Percentiles rank a stretch among this genome's conserved stretches.
Evolutionary conservation across 768 basidiomycete genomes (phyloP).

Genomic region (Agrocybe praecox): DNA sequence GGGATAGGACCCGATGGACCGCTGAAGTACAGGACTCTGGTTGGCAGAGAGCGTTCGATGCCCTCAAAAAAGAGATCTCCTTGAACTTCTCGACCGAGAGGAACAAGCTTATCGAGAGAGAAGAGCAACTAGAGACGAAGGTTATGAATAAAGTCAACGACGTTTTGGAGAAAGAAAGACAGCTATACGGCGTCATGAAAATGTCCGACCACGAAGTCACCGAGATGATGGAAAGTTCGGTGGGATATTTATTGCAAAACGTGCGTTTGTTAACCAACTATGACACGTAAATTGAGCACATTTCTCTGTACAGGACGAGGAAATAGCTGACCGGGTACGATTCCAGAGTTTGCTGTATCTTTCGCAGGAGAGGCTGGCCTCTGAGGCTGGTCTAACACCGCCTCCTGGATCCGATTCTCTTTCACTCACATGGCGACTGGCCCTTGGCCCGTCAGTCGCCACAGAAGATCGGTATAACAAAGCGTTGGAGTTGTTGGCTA

Average conservation of each 20-base stretch:
- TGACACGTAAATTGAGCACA: background rate
- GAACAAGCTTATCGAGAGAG: conserved; percentile 11
- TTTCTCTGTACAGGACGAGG: conserved; percentile 17
- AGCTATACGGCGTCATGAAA: conserved; percentile 19
- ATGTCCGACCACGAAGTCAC: conserved; percentile 27
- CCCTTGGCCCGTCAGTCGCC: conserved; percentile 23
- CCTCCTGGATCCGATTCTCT: conserved; percentile 19
- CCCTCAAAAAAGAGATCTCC: conserved; percentile 11
- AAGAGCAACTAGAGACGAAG: conserved; percentile 14
- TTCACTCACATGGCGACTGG: conserved; percentile 18
- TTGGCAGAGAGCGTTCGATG: conserved; percentile 14
- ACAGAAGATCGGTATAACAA: conserved; percentile 23
- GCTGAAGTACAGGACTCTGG: conserved; percentile 6
- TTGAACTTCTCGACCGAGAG: conserved; percentile 12
- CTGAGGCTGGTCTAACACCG: conserved; percentile 19
- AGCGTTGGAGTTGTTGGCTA: conserved; percentile 17
- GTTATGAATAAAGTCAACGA: conserved; percentile 19
- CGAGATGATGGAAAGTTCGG: conserved; percentile 23
- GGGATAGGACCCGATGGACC: conserved; percentile 16
- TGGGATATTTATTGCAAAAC: conserved; percentile 21
- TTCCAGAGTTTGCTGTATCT: conserved; percentile 25
- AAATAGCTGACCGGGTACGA: conserved; percentile 24
- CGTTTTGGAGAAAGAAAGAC: conserved; percentile 19
- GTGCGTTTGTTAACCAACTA: conserved; percentile 8
- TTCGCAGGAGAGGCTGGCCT: conserved; percentile 21